These are phyloP conservation scores for Colletotrichum truncatum DNA, from an alignment of 2,329 filamentous ascomycete species.

Conservation along the genomic window DNA sequence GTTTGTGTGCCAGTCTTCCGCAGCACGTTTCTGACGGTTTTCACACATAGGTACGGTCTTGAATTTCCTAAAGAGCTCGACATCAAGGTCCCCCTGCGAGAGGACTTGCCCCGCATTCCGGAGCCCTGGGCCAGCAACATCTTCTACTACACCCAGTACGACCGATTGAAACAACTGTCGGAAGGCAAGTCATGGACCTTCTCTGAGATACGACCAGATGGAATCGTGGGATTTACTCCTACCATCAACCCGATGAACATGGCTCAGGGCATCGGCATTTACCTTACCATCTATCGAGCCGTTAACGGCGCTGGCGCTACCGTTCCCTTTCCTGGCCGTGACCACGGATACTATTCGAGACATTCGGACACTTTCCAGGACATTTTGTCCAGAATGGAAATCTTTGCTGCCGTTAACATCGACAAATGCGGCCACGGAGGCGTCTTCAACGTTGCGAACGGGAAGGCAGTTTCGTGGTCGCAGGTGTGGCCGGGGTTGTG, in stretches of 20 bases:
- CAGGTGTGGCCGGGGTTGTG: slow-evolving; percentile 30
- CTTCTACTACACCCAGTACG: slow-evolving; percentile 31
- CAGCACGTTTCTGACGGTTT: not conserved
- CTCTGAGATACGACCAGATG: slow-evolving; percentile 32
- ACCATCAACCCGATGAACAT: slow-evolving; percentile 31
- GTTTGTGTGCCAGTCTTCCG: rapidly evolving
- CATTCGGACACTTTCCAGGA: slow-evolving; percentile 34
- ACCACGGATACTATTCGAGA: slow-evolving; percentile 18
- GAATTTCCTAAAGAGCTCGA: slow-evolving; percentile 1
- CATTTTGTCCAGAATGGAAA: slow-evolving; percentile 30
- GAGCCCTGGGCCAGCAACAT: slow-evolving; percentile 29
- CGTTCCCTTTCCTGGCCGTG: slow-evolving; percentile 28
- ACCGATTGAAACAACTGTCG: slow-evolving; percentile 18
- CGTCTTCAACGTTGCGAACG: slow-evolving; percentile 31
- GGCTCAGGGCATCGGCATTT: slow-evolving; percentile 29
- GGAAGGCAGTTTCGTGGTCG: slow-evolving; percentile 25
- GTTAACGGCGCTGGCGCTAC: slow-evolving; percentile 27
- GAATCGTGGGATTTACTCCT: slow-evolving; percentile 31
- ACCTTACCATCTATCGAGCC: slow-evolving; percentile 20
- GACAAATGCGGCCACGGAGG: slow-evolving; percentile 24
- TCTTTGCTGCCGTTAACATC: slow-evolving; percentile 26
- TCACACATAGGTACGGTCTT: slow-evolving; percentile 22
- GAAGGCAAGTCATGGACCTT: slow-evolving; percentile 30
- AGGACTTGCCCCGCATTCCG: slow-evolving; percentile 28
- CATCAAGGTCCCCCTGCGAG: slow-evolving; percentile 19